These are phyloP conservation scores for Pseudogymnoascus sp. DNA, from an alignment of 2,329 filamentous ascomycete genomes.

Conservation along the genomic window DNA sequence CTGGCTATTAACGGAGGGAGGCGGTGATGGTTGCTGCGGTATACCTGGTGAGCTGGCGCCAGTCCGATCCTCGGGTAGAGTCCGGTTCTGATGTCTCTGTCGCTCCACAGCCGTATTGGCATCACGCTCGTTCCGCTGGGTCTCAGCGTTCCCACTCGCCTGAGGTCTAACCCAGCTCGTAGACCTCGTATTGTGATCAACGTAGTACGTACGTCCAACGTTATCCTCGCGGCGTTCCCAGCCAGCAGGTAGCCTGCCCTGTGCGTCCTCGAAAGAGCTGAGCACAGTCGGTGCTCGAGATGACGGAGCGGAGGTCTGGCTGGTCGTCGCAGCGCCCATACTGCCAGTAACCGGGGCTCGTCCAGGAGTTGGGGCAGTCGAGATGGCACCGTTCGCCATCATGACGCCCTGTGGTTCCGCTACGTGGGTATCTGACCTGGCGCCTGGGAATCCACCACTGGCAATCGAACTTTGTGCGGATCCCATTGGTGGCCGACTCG, in stretches of 20 bases:
- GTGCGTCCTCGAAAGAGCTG: slow-evolving; percentile 94
- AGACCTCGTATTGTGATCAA: slow-evolving; percentile 93
- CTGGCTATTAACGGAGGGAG: slow-evolving; percentile 20
- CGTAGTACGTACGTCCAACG: slow-evolving; percentile 90
- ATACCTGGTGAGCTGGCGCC: slow-evolving; percentile 85
- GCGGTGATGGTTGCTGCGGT: slow-evolving; percentile 40
- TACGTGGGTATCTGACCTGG: slow-evolving; percentile 22
- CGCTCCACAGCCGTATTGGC: slow-evolving; percentile 90
- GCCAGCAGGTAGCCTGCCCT: slow-evolving; percentile 82
- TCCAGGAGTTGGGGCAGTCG: slow-evolving; percentile 26
- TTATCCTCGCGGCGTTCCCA: slow-evolving; percentile 98
- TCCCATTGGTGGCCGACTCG: slow-evolving; percentile 25
- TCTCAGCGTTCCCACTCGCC: slow-evolving; percentile 66
- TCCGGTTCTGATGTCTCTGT: slow-evolving; percentile 88
- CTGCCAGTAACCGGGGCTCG: slow-evolving; percentile 29
- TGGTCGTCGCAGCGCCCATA: slow-evolving; percentile 20
- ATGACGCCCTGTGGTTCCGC: slow-evolving; percentile 20
- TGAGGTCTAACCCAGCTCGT: slow-evolving; percentile 94
- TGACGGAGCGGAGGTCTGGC: slow-evolving; percentile 14
- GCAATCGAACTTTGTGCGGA: slow-evolving; percentile 27
- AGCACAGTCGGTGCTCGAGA: slow-evolving; percentile 44
- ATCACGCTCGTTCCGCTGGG: slow-evolving; percentile 73
- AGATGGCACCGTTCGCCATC: slow-evolving; percentile 26
- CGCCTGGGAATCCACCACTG: slow-evolving; percentile 20
- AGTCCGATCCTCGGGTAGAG: slow-evolving; percentile 89